Evolutionary conservation across 208 protist species (phyloP), one percentile per base, ranked within the genome.

Genomic region (Sergeia podlipaevii): DNA sequence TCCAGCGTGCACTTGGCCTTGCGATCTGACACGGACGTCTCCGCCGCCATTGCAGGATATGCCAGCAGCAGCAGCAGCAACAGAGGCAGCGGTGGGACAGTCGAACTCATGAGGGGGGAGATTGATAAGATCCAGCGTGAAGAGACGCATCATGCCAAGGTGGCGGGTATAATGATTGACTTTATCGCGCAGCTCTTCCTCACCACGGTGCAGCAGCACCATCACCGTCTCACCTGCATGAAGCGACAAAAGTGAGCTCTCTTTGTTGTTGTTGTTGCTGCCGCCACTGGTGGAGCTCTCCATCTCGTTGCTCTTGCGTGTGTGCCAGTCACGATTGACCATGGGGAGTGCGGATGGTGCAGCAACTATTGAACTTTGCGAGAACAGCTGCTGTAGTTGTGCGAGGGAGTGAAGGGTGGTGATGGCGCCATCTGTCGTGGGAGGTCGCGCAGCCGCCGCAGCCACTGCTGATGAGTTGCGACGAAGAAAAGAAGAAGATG

Each of bases 71-170:
- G 30, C 27, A 17, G 4, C 37, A 11, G 23, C 32, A 8, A 17
- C 39, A 30, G 34, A 13, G 28, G 43, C 20, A 24, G 30, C 3
- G n/a, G 28, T 6, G 39, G 20, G 2, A 50, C 23, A 4, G 17
- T 74, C 70, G 57, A 82, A 83, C 20, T 84, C 77, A 28, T 73
- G 59, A 23, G 65, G 60, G 1, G 77, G 74, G n/a, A 90, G 49
- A 28, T 44, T 62, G n/a, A 65, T 49, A 26, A 91, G 67, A 48
- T 91, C 68, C 10, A 85, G 60, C 18, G 65, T 70, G 39, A 85
- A 91, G 34, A 88, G 62, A 28, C 79, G 83, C 50, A 75, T 73
- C 41, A 71, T 59, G 26, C 76, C 80, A 13, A 87, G 60, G 18
- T 74, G 44, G 44, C 18, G 49, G 10, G 83, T 91, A 21, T 61